These are phyloP conservation scores for Luvunga scandens DNA, from an alignment of 345 rosid species.

Conservation along the genomic window DNA sequence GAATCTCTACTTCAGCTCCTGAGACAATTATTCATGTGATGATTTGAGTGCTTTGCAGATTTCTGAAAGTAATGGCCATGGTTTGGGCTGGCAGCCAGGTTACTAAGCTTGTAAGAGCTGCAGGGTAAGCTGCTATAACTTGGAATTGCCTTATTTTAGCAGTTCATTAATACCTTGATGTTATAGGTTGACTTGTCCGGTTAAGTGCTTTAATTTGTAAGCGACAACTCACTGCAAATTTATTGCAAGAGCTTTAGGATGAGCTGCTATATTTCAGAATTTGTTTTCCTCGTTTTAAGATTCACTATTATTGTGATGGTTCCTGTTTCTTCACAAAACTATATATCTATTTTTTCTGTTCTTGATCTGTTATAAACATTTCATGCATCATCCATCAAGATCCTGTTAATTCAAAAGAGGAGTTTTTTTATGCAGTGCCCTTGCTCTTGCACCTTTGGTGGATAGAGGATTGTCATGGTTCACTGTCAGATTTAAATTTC, in stretches of 20 bases:
- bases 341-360: neutral
- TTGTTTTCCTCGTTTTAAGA: neutral
- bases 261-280: neutral
- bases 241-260: neutral
- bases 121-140: constrained; percentile 61
- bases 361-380: neutral
- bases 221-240: neutral
- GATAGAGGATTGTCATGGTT: constrained; percentile 86
- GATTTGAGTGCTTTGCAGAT: constrained; percentile 43
- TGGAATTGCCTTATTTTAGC: neutral
- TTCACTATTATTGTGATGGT: neutral
- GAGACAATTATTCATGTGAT: constrained; percentile 13
- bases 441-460: constrained; percentile 88
- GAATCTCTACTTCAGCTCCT: constrained; percentile 11
- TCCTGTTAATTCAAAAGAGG: neutral
- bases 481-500: constrained; percentile 59
- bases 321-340: neutral
- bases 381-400: neutral
- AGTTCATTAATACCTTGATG: neutral
- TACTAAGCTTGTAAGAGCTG: constrained; percentile 79
- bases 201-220: neutral
- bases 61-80: constrained; percentile 91
- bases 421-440: constrained; percentile 53
- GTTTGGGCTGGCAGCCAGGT: constrained; percentile 99
- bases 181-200: neutral